These are phyloP conservation scores for Trypethelium eluteriae DNA, from an alignment of 495 filamentous ascomycete genomes.

Conservation along the genomic window DNA sequence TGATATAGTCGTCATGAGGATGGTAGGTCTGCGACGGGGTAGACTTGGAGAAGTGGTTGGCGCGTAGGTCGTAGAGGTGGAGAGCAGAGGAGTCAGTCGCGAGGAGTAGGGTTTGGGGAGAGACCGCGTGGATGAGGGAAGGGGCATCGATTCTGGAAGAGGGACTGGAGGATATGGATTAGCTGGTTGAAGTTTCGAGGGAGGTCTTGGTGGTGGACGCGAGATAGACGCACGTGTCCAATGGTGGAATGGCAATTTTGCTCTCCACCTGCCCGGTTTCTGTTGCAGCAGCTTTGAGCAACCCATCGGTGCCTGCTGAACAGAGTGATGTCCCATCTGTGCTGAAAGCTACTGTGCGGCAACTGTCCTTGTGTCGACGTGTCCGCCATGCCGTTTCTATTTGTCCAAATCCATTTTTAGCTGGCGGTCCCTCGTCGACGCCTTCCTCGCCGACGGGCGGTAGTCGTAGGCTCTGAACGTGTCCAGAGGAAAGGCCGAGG, in stretches of 20 bases:
- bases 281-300: conserved; percentile 78
- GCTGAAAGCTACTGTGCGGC: conserved; percentile 67
- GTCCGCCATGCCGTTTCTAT: conserved; percentile 86
- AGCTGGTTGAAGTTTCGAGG: background rate
- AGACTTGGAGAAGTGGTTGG: conserved; percentile 35
- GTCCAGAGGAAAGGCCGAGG: conserved; percentile 74
- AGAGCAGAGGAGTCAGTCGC: conserved; percentile 83
- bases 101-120: conserved; percentile 79
- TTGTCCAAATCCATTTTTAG: conserved; percentile 51
- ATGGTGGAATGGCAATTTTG: conserved; percentile 57
- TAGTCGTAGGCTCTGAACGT: conserved; percentile 78
- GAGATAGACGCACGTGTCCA: conserved; percentile 22
- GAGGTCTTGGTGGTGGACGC: background rate
- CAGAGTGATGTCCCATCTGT: conserved; percentile 69
- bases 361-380: conserved; percentile 84
- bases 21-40: conserved; percentile 69
- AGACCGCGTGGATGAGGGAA: conserved; percentile 68
- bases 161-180: conserved; percentile 19
- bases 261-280: conserved; percentile 72
- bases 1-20: conserved; percentile 88
- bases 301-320: conserved; percentile 80
- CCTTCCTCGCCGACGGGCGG: conserved; percentile 47
- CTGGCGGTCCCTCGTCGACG: conserved; percentile 33
- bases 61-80: conserved; percentile 82
- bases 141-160: conserved; percentile 52